Evolutionary conservation across 2,329 filamentous ascomycete genomes (phyloP).

Genomic region (Alternaria ethzedia): DNA sequence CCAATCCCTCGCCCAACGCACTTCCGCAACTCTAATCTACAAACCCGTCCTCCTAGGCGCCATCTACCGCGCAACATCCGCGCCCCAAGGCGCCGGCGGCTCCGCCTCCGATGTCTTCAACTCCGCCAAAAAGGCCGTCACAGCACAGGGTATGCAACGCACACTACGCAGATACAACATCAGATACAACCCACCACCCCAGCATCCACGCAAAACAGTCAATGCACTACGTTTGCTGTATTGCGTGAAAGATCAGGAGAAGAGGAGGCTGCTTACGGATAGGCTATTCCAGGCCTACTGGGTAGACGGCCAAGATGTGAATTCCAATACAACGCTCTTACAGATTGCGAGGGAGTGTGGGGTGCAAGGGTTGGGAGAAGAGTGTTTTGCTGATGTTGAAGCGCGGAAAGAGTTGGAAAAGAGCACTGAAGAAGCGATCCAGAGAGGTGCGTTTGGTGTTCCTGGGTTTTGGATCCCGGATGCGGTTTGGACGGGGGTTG

Average conservation of each 20-base stretch:
- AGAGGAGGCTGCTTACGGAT: conserved; percentile 29
- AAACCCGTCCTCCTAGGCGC: conserved; percentile 43
- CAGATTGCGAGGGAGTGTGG: conserved; percentile 34
- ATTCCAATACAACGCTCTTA: conserved; percentile 26
- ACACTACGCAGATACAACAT: conserved; percentile 41
- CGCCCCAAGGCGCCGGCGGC: conserved; percentile 44
- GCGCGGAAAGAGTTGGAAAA: conserved; percentile 35
- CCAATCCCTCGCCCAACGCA: conserved; percentile 36
- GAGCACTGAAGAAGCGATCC: conserved; percentile 37
- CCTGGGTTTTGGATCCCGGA: conserved; percentile 44
- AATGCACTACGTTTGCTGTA: conserved; percentile 42
- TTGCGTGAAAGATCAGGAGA: conserved; percentile 21
- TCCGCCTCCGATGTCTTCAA: conserved; percentile 47
- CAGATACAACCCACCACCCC: conserved; percentile 37
- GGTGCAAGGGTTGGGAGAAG: conserved; percentile 16
- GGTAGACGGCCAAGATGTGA: conserved; percentile 40
- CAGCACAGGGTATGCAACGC: conserved; percentile 34
- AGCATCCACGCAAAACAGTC: conserved; percentile 43
- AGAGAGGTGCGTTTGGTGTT: conserved; percentile 44
- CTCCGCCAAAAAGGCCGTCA: conserved; percentile 40
- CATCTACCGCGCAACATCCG: conserved; percentile 45
- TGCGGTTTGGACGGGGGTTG: conserved; percentile 24
- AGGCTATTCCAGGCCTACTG: conserved; percentile 43
- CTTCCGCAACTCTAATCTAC: conserved; percentile 32
- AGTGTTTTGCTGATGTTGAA: conserved; percentile 20